phyloP scores from a whole-genome alignment of 2,329 filamentous ascomycete species.

The Phialocephala sp. region DNA sequence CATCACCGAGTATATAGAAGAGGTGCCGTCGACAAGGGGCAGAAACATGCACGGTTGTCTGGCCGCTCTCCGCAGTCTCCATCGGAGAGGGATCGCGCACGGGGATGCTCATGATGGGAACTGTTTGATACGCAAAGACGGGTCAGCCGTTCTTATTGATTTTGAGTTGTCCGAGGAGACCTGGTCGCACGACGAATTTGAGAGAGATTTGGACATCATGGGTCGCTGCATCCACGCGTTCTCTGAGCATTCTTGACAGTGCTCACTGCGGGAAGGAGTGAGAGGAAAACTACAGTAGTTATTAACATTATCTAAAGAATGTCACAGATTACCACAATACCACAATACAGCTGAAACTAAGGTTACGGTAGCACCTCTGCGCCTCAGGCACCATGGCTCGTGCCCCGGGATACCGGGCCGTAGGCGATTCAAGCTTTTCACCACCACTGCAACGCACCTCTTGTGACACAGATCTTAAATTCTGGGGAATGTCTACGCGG shows the following conservation, averaged over 20 bases:
- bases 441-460: no score
- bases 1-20: constrained; percentile 18
- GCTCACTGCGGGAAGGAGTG: constrained; percentile 5
- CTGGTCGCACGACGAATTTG: constrained; percentile 13
- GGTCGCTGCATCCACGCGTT: constrained; percentile 8
- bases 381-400: no score
- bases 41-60: constrained; percentile 14
- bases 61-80: constrained; percentile 6
- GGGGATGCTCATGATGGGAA: constrained; percentile 20
- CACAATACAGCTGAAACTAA: no score
- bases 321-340: background rate
- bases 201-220: constrained; percentile 19
- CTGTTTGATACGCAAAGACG: constrained; percentile 18
- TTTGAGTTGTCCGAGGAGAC: constrained; percentile 17
- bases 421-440: background rate
- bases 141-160: constrained; percentile 19
- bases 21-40: constrained; percentile 9
- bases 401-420: no score
- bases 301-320: background rate
- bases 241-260: constrained; percentile 3
- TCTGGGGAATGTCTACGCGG: background rate
- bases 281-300: background rate
- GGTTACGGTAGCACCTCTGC: no score
- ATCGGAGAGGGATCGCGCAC: constrained; percentile 18
- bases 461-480: no score